Evolutionary conservation across 176 grass and related monocot species (phyloP), one percentile per base, ranked within the genome.

Genomic region (Hsuehochloa calcarea): DNA sequence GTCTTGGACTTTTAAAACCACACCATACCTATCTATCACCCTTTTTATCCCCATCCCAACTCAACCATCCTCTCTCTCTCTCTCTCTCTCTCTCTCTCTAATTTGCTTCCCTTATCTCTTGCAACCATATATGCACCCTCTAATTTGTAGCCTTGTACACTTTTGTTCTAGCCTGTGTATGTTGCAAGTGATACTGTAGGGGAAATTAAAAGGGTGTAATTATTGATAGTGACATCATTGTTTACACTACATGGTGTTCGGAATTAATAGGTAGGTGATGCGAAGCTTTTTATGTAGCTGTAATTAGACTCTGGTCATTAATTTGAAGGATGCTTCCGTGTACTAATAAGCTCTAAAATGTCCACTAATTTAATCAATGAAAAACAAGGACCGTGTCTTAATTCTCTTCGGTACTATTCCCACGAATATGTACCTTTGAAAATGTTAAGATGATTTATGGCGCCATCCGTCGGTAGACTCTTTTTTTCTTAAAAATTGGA

Each of bases 161-260:
- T 56, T 54, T 76, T 87, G 5, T 74, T 17, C 35, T 14, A 22
- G 68, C 17, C 2, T 55, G 54, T 43, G 17, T 74, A 44, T 74
- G 85, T 16, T 87, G 68, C 77, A 44, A 74, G 35, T 45, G 69
- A 73, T 50, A 65, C 25, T 45, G 20, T 63, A 6, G 37, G 23
- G 37, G 34, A 10, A 22, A 23, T 59, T 11, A 23, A 11, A 59
- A 59, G 22, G 22, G 22, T 59, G 3, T 59, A 58, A 8, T 22
- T 17, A 27, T 31, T 34, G 68, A 86, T 46, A 38, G 29, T 31
- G 44, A 64, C 43, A 25, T 1, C 40, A 11, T 43, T 35, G 72
- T 77, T 69, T 22, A 68, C 23, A 29, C 69, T 16, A 51, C 23
- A 23, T 8, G 9, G 17, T 31, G 52, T 4, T 26, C 3, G 27